Evolutionary conservation across 768 basidiomycete genomes (phyloP), one percentile per base, ranked within the genome.

Genomic region (Boletus reticuloceps): DNA sequence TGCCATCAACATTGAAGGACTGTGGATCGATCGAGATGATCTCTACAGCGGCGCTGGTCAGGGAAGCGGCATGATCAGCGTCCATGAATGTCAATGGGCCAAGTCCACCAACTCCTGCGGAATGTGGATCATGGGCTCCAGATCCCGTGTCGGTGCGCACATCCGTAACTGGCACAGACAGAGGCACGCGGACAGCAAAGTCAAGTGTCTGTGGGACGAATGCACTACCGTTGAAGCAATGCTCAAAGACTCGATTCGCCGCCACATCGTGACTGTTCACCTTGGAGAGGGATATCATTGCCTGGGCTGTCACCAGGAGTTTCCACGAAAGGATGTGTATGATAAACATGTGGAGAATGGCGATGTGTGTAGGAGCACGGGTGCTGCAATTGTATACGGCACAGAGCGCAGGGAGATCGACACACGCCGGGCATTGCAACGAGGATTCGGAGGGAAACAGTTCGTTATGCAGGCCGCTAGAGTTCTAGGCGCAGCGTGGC

Each of bases 51-150:
- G 32, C 7, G 44, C 20, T 2, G 11, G 6, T 5, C 31, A 46
- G 22, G 40, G 34, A 1, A 6, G 12, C 10, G 10, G 6, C 13
- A 11, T 12, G 4, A 43, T 52, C 42, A 20, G 6, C 13, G 53
- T 58, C n/a, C 38, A 58, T 17, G 19, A 51, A 37, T 60, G 59
- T 31, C 53, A 42, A 11, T 53, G 58, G 60, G 43, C 32, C 22
- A 29, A 9, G 34, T 42, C 47, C 32, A 25, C 14, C 17, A 39
- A 19, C 29, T 50, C 58, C 2, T 59, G 58, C 14, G 47, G 50
- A 4, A 50, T 56, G 48, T 59, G 60, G 54, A 50, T 59, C 7
- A 11, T 55, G 16, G 53, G 53, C 6, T 42, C 58, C 17, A 51
- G 47, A 19, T 8, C 50, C 29, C 9, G 20, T 5, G 12, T 60